Evolutionary conservation across 768 basidiomycete genomes (phyloP), one percentile per base, ranked within the genome.

Genomic region (Leucogyrophana mollusca): DNA sequence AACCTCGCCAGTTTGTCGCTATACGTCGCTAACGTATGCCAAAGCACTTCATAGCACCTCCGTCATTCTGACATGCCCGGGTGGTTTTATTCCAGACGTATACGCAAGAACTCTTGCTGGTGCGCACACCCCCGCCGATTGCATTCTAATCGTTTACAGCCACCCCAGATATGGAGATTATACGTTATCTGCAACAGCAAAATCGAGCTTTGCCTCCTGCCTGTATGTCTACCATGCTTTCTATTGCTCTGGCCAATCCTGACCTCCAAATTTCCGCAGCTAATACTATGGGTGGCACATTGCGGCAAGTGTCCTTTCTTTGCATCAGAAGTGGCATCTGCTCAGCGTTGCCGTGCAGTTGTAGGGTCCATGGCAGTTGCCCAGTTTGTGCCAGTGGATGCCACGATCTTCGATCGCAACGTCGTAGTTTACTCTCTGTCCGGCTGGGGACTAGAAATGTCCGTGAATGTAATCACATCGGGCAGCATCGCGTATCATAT

Each of bases 141-240:
- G 14, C 14, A 36, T 22, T 35, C 21, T 8, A 16, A n/a, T 36
- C 0, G 25, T 23, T 7, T 22, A 42, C 24, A 25, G 10, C 2
- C 16, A 16, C 35, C n/a, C 51, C 22, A 59, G 59, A 51, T 60
- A 3, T 62, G 57, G 57, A 61, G 57, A 13, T 49, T 60, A 38
- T 62, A 43, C 32, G 32, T 57, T 8, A 21, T 60, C 33, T 62
- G 52, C 33, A 53, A 50, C 27, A 25, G 40, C 16, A 21, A 38
- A 7, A 9, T 42, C 23, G 21, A 2, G 36, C 24, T 60, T 7
- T 60, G 60, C 34, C 18, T 56, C 3, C 47, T 58, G 2, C 43
- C 60, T 6, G 60, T 62, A 11, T 9, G 51, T 45, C 13, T 37
- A 37, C n/a, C n/a, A n/a, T n/a, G n/a, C n/a, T n/a, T n/a, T n/a